Evolutionary conservation across 2,329 filamentous ascomycete species (phyloP), one percentile per base, ranked within the genome.

Genomic region (Curvularia sp.): DNA sequence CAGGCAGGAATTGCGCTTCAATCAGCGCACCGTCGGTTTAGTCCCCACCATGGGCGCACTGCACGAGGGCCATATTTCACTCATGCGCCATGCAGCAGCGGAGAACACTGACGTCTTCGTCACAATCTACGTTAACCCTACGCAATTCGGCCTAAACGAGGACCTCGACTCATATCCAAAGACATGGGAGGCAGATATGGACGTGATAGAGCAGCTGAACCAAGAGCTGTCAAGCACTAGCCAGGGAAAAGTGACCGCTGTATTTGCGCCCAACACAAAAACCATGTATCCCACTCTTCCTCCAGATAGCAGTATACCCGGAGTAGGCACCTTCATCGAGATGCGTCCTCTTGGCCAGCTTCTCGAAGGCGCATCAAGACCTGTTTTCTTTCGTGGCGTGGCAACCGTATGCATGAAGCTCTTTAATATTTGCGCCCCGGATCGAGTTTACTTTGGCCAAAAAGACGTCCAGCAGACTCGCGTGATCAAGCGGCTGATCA

Each of bases 41-140:
- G 93, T 99, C 35, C 95, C 95, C 1, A 99, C 95, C 31, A 98
- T 99, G 95, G 95, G 95, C 62, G 95, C 95, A 49, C 85, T 99
- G n/a, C 95, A 99, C 78, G 86, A 88, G 55, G 95, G 95, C 41
- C 95, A 99, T 79, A 79, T 97, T 51, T 90, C 91, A 3, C 85
- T 99, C 22, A 90, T 97, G 70, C 90, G 92, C 58, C 86, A 88
- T 67, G 95, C 95, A 3, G 93, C 93, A 1, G 82, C 84, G 48
- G 92, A 96, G 70, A 95, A 93, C 79, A 89, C 91, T 65, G 86
- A 93, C 68, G 91, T 98, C 56, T 88, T 97, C 61, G 91, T 99
- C 55, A 93, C 90, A 74, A 89, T 98, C 67, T 99, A 94, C 77
- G 91, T 99, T 72, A 99, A 99, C 77, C 95, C 95, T 4, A 95